phyloP scores from a whole-genome alignment of 1,284 basidiomycete genomes.

The Cryptococcus floricola region DNA sequence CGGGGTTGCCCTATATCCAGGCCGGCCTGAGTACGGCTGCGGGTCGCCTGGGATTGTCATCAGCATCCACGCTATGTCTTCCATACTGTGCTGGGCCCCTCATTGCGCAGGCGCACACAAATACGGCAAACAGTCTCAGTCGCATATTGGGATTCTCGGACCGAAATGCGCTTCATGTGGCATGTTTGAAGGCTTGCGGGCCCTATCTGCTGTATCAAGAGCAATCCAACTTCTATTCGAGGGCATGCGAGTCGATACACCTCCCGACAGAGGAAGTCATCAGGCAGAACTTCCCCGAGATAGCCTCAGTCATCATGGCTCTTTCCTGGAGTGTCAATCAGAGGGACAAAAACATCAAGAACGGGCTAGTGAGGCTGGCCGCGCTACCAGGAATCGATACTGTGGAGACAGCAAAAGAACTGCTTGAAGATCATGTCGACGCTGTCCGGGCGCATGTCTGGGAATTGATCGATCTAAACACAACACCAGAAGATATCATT shows the following conservation, averaged over 20 bases:
- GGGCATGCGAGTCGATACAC: conserved; percentile 28
- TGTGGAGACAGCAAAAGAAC: neutral
- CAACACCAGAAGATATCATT: neutral
- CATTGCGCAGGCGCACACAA: no score
- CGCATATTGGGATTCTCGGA: neutral
- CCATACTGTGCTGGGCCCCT: conserved; percentile 60
- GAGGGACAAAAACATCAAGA: neutral
- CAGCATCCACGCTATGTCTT: conserved; percentile 66
- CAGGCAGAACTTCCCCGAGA: conserved; percentile 18
- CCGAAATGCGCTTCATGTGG: neutral
- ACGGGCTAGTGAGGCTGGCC: neutral
- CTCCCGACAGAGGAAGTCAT: conserved; percentile 7
- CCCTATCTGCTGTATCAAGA: neutral
- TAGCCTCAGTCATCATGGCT: conserved; percentile 22
- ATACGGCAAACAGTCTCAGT: no score
- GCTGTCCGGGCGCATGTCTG: conserved; percentile 9
- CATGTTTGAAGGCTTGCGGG: neutral
- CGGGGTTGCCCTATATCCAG: conserved; percentile 62
- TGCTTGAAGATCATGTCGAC: conserved; percentile 4
- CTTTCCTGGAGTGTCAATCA: neutral
- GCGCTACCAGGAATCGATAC: no score
- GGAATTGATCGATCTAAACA: conserved; percentile 10
- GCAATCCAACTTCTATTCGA: conserved; percentile 16
- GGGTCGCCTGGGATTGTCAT: conserved; percentile 63
- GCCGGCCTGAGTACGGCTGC: conserved; percentile 63